Evolutionary conservation across 208 protist genomes (phyloP), one percentile per base, ranked within the genome.

Genomic region (Leishmania tarentolae): DNA sequence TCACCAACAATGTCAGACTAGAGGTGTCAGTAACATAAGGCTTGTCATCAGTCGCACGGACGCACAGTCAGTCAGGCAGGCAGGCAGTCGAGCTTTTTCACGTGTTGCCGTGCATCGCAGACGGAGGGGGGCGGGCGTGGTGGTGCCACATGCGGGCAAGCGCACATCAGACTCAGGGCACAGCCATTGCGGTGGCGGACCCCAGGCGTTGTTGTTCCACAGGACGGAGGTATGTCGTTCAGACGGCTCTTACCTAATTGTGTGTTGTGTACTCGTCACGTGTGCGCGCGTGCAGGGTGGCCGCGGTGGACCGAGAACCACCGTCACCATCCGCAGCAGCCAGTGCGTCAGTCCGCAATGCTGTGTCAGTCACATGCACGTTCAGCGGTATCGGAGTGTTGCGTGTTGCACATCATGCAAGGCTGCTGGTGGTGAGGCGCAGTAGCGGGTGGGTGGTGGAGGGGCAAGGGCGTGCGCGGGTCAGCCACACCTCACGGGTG

Each of bases 381-480:
- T 15, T 86, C 82, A 86, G 82, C 82, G 82, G 82, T 86, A 86
- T 86, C 82, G 82, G 82, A 86, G 83, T 86, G 78, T 65, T 86
- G 83, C 78, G 79, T 82, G 75, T 63, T 72, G 42, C 72, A 73
- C 78, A 83, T 86, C 78, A 86, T 83, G 82, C 65, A 69, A 15
- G 78, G 57, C 76, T 72, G 76, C 63, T 59, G 76, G 50, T 28
- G 76, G 5, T 65, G 71, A 56, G 1, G 75, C 37, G 75, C 24
- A 17, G 56, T 17, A 40, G 19, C 31, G 56, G 2, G 13, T 9
- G 15, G 21, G 15, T 42, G 44, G 28, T 19, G 3, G 69, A 44
- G 69, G 17, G 46, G 13, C 28, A 24, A 53, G 46, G 47, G 31
- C 46, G 47, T 24, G 50, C 71, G 37, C 46, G 28, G 71, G 71